Conservation (phyloP, 257 asterid species). For the Fraxinus anomala region DNA sequence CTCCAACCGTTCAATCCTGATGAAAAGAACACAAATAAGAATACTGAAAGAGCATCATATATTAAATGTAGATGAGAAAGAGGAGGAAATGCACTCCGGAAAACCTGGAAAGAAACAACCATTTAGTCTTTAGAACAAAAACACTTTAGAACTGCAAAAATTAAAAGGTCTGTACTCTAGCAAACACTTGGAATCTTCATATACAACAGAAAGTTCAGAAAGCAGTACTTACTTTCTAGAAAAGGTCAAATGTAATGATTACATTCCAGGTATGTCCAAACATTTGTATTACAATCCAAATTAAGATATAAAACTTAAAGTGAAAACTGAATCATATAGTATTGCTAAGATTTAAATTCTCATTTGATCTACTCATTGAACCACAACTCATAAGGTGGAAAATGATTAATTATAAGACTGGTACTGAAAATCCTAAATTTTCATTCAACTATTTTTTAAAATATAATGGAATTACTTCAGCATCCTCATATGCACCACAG, state of each 20-base stretch:
- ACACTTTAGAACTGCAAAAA: slow-evolving; percentile 18
- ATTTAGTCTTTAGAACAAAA: slow-evolving; percentile 25
- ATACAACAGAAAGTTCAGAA: neutral
- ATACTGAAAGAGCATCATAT: slow-evolving; percentile 23
- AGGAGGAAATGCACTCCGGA: slow-evolving; percentile 28
- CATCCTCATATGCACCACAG: neutral
- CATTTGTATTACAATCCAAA: neutral
- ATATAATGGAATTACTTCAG: neutral
- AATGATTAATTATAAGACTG: neutral
- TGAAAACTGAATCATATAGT: neutral
- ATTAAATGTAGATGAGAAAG: slow-evolving; percentile 19
- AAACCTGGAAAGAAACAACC: slow-evolving; percentile 23
- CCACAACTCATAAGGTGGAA: too few relatives aligned
- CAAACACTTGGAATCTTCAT: neutral
- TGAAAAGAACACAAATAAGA: slow-evolving; percentile 35
- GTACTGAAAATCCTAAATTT: neutral
- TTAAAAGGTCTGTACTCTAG: slow-evolving; percentile 2
- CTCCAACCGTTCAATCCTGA: slow-evolving; percentile 92
- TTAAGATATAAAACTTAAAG: neutral
- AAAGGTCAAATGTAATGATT: neutral
- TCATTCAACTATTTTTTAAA: neutral
- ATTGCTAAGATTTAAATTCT: neutral
- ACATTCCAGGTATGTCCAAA: neutral
- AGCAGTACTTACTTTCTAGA: neutral
- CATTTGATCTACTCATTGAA: too few relatives aligned